Evolutionary conservation across 2,329 filamentous ascomycete genomes (phyloP), one percentile per base, ranked within the genome.

Genomic region (Claviceps quebecensis): DNA sequence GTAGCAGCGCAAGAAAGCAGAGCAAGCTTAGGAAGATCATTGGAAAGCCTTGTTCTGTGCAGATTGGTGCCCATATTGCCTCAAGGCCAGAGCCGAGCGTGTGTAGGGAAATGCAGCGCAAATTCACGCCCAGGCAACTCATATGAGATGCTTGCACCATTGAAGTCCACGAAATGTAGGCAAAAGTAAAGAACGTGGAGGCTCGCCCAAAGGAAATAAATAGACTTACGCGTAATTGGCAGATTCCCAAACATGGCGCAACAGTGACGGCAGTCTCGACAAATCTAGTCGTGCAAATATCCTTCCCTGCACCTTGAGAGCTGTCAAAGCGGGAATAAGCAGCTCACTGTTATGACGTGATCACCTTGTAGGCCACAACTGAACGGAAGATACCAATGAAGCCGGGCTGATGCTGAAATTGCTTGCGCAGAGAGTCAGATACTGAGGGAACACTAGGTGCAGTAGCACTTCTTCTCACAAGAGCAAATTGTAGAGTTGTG

Each of bases 201-300:
- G 9, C 38, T 29, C 14, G 51, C 9, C 26, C 7, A 26, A 34
- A 43, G 26, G 51, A 52, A 52, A n/a, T n/a, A n/a, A 36, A 40
- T 41, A 34, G 48, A 65, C 69, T 66, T 64, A 72, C 69, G 60
- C 57, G 69, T 61, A 53, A 64, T 62, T 49, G 67, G 55, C 54
- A 73, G 64, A 50, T 63, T 67, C 47, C 69, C 69, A 59, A 73
- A 73, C 71, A 73, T 73, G 58, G 53, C 60, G 59, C 56, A 55
- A 45, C 37, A 19, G 19, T 23, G 5, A 36, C 36, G 19, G 36
- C 8, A 26, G 40, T 16, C 34, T 44, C 22, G 36, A 41, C 9
- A 9, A 17, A n/a, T 19, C n/a, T 34, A 39, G 38, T 41, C 34
- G 22, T 17, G 9, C 43, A 34, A 38, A 14, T 8, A 9, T 19